These are phyloP conservation scores for Rhododendron ferrugineum DNA, from an alignment of 148 eudicot genomes.

Conservation along the genomic window DNA sequence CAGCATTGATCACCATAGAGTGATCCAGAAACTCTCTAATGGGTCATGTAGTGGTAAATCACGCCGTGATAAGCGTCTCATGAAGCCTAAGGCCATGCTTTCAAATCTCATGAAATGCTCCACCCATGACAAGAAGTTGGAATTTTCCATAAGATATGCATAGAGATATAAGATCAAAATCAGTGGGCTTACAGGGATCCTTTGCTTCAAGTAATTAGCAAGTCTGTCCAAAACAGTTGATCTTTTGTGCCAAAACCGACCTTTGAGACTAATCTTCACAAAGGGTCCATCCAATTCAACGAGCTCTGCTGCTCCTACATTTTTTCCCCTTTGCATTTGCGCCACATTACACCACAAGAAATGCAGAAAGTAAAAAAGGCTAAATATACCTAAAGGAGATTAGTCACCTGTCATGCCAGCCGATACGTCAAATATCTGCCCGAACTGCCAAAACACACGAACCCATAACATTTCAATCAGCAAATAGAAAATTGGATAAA, in stretches of 20 bases:
- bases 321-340: neutral
- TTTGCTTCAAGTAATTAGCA: constrained; percentile 73
- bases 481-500: neutral
- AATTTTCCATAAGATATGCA: neutral
- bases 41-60: neutral
- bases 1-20: neutral
- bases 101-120: neutral
- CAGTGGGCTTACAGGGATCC: constrained; percentile 59
- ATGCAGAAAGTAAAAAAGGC: neutral
- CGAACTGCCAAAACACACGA: constrained; percentile 36
- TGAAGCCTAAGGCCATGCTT: neutral
- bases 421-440: constrained; percentile 69
- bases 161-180: neutral
- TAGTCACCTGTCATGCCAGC: constrained; percentile 76
- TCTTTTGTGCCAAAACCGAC: constrained; percentile 81
- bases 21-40: neutral
- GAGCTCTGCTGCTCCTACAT: constrained; percentile 57
- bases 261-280: constrained; percentile 75
- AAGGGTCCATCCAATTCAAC: constrained; percentile 89
- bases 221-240: constrained; percentile 65
- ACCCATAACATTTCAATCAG: neutral
- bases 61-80: neutral
- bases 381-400: neutral
- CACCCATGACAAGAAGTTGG: neutral
- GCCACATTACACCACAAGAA: neutral